phyloP scores from a whole-genome alignment of 31 red algal genomes.

The Odonthalia washingtoniensis region DNA sequence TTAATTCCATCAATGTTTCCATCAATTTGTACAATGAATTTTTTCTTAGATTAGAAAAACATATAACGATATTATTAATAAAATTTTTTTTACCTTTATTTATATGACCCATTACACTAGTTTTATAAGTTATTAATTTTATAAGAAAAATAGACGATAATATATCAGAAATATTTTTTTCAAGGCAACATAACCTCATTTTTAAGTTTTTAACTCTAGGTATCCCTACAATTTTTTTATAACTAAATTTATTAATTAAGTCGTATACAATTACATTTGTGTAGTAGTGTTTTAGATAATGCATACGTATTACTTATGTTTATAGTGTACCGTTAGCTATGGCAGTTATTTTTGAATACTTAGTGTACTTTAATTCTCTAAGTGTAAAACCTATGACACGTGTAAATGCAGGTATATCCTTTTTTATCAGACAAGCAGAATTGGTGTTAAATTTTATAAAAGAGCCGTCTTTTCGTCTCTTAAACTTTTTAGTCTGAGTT shows the following conservation, averaged over 20 bases:
- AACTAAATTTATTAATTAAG: slow-evolving; percentile 34
- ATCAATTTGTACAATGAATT: too few relatives aligned
- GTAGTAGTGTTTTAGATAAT: slow-evolving; percentile 15
- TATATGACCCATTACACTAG: too few relatives aligned
- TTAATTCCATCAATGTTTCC: too few relatives aligned
- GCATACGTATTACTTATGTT: too few relatives aligned
- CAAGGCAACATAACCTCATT: too few relatives aligned
- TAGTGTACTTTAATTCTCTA: slow-evolving; percentile 15
- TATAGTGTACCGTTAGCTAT: neutral
- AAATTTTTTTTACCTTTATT: too few relatives aligned
- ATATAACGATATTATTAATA: too few relatives aligned
- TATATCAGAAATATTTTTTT: too few relatives aligned
- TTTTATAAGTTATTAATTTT: too few relatives aligned
- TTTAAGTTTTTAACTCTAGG: slow-evolving; percentile 19
- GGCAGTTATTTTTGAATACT: slow-evolving; percentile 6
- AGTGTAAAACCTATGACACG: neutral
- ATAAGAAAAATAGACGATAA: too few relatives aligned
- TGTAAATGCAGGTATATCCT: neutral
- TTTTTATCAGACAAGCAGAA: neutral
- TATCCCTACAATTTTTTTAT: neutral
- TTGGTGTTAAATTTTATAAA: neutral
- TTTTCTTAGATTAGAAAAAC: too few relatives aligned
- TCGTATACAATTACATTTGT: slow-evolving; percentile 8
- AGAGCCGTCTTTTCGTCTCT: neutral
- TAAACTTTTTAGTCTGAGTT: neutral